These are phyloP conservation scores for Phialocephala subalpina DNA, from an alignment of 2,329 filamentous ascomycete genomes.

Conservation along the genomic window DNA sequence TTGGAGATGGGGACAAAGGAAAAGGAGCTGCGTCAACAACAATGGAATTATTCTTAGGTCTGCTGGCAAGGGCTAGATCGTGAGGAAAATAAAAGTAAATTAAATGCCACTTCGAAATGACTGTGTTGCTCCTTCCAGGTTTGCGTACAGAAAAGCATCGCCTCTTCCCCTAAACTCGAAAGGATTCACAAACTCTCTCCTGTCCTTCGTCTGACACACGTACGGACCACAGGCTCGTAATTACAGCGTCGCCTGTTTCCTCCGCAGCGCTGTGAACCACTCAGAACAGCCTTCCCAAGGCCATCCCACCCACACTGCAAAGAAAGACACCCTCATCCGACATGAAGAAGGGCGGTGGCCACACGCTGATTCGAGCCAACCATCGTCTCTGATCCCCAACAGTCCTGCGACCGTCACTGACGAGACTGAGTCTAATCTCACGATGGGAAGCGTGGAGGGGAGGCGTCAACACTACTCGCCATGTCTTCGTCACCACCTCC, in stretches of 20 bases:
- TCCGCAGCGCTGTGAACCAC: constrained; percentile 1
- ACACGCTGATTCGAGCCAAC: background rate
- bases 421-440: background rate
- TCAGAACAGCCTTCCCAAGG: background rate
- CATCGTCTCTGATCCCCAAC: background rate
- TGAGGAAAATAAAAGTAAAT: too few species aligned
- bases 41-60: constrained; percentile 12
- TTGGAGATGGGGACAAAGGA: background rate
- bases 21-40: background rate
- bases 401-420: background rate
- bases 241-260: constrained; percentile 11
- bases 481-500: constrained; percentile 11
- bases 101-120: too few species aligned
- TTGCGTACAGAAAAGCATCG: constrained; percentile 2
- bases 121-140: too few species aligned
- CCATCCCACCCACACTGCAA: background rate
- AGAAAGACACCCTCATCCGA: constrained; percentile 12
- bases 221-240: constrained; percentile 6
- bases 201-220: background rate
- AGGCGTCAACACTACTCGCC: background rate
- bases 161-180: background rate
- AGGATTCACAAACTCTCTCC: constrained; percentile 3
- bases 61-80: background rate
- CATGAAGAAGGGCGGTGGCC: constrained; percentile 12
- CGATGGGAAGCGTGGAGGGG: background rate